Evolutionary conservation across 768 basidiomycete genomes (phyloP).

Genomic region (Agrocybe chaxingu): DNA sequence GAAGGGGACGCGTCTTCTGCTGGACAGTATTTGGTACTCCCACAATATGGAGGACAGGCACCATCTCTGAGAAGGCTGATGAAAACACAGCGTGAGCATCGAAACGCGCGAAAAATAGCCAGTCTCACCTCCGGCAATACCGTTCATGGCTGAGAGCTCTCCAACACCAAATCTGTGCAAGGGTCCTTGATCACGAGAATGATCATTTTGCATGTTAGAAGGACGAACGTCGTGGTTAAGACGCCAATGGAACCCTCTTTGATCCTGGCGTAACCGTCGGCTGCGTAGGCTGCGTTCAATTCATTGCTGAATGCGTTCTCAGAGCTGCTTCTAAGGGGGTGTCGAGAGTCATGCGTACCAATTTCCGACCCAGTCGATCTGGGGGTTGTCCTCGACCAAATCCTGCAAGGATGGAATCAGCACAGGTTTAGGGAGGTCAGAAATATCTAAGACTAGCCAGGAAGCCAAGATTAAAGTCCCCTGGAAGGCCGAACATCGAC

Average conservation of each 20-base stretch:
- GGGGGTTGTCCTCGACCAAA: slow-evolving; percentile 74
- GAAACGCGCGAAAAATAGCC: neutral
- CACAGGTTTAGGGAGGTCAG: neutral
- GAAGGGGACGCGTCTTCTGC: slow-evolving; percentile 66
- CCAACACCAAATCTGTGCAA: slow-evolving; percentile 81
- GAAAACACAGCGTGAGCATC: neutral
- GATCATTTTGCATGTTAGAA: neutral
- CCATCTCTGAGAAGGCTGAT: slow-evolving; percentile 79
- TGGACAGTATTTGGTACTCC: slow-evolving; percentile 77
- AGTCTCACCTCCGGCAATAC: slow-evolving; percentile 66
- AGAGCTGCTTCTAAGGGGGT: slow-evolving; percentile 23
- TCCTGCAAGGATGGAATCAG: slow-evolving; percentile 45
- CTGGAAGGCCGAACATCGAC: slow-evolving; percentile 83
- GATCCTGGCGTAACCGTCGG: slow-evolving; percentile 90
- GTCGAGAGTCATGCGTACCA: slow-evolving; percentile 49
- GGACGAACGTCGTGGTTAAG: slow-evolving; percentile 69
- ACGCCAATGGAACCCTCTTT: slow-evolving; percentile 73
- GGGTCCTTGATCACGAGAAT: neutral
- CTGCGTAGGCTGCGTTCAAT: slow-evolving; percentile 86
- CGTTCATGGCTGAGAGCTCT: slow-evolving; percentile 84
- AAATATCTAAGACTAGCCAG: slow-evolving; percentile 29
- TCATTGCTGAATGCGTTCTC: slow-evolving; percentile 53
- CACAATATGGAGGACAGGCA: slow-evolving; percentile 87
- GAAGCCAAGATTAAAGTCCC: slow-evolving; percentile 82
- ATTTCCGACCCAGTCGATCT: slow-evolving; percentile 84